Evolutionary conservation across 1,139 yeast genomes (phyloP).

Genomic region (Scheffersomyces stambukii): DNA sequence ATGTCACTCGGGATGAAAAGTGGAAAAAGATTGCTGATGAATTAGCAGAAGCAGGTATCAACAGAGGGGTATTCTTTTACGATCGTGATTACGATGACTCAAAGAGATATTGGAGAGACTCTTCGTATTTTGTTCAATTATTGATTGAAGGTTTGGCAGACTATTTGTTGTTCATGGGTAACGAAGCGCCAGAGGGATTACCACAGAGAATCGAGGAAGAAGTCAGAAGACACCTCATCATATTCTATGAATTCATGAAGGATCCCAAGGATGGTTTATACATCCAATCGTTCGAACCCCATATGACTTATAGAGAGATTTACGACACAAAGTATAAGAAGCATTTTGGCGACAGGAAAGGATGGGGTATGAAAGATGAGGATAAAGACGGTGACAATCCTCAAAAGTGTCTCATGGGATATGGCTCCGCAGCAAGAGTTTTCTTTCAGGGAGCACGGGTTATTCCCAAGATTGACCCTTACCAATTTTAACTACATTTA

Average conservation of each 20-base stretch:
- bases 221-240: slow-evolving; percentile 46
- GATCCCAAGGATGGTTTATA: slow-evolving; percentile 61
- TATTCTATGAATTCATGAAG: slow-evolving; percentile 53
- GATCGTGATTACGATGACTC: slow-evolving; percentile 61
- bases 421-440: slow-evolving; percentile 64
- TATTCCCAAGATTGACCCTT: slow-evolving; percentile 28
- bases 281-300: slow-evolving; percentile 59
- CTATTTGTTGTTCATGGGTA: slow-evolving; percentile 48
- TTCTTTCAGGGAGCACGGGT: slow-evolving; percentile 68
- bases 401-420: slow-evolving; percentile 58
- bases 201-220: slow-evolving; percentile 38
- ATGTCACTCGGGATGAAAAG: slow-evolving; percentile 47
- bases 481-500: slow-evolving; percentile 3
- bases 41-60: slow-evolving; percentile 58
- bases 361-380: slow-evolving; percentile 48
- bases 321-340: slow-evolving; percentile 46
- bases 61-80: slow-evolving; percentile 53
- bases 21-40: slow-evolving; percentile 56
- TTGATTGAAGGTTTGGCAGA: slow-evolving; percentile 69
- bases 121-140: slow-evolving; percentile 61
- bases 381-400: slow-evolving; percentile 38
- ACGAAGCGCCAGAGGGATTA: slow-evolving; percentile 40
- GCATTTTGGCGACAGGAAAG: slow-evolving; percentile 55
- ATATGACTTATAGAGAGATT: slow-evolving; percentile 46
- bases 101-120: slow-evolving; percentile 62